Percentiles rank a stretch among this genome's conserved stretches.
Conservation (phyloP, 345 rosid genomes). For the Camelina neglecta region DNA sequence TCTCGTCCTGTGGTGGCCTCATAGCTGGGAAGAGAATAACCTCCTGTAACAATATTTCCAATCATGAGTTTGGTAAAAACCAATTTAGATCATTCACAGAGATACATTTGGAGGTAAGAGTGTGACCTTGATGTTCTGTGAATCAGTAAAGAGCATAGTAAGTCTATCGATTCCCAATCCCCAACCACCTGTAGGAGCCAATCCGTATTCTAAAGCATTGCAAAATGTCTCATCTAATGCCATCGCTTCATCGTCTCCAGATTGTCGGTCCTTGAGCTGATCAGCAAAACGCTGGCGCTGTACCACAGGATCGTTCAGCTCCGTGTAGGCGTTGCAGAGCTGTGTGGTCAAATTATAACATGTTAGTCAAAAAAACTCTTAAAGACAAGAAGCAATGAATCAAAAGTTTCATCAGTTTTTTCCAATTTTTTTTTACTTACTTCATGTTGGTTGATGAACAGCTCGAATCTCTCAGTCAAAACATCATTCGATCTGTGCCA, state of each 20-base stretch:
- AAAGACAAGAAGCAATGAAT: not conserved
- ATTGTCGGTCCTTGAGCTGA: conserved; percentile 94
- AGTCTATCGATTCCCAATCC: conserved; percentile 92
- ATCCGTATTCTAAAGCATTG: conserved; percentile 80
- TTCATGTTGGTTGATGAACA: conserved; percentile 90
- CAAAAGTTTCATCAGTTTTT: conserved; percentile 2
- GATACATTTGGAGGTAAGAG: not conserved
- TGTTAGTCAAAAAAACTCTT: conserved; percentile 2
- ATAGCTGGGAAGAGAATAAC: conserved; percentile 98
- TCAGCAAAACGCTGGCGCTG: conserved; percentile 94
- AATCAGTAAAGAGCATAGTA: conserved; percentile 87
- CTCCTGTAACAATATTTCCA: conserved; percentile 55
- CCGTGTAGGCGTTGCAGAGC: conserved; percentile 97
- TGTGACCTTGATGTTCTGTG: conserved; percentile 90
- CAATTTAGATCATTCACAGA: not conserved
- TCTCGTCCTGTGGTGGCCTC: conserved; percentile 96
- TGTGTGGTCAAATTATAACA: conserved; percentile 34
- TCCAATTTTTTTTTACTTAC: conserved; percentile 41
- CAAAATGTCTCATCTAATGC: conserved; percentile 94
- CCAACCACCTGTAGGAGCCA: conserved; percentile 99
- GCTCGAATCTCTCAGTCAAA: conserved; percentile 93
- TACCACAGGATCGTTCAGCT: conserved; percentile 93
- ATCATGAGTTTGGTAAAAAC: not conserved
- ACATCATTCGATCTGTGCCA: conserved; percentile 69
- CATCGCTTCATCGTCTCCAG: conserved; percentile 99